Percentiles rank a stretch among this genome's conserved stretches.
phyloP scores from a whole-genome alignment of 129 eudicot genomes.

The Artemisia argyi region DNA sequence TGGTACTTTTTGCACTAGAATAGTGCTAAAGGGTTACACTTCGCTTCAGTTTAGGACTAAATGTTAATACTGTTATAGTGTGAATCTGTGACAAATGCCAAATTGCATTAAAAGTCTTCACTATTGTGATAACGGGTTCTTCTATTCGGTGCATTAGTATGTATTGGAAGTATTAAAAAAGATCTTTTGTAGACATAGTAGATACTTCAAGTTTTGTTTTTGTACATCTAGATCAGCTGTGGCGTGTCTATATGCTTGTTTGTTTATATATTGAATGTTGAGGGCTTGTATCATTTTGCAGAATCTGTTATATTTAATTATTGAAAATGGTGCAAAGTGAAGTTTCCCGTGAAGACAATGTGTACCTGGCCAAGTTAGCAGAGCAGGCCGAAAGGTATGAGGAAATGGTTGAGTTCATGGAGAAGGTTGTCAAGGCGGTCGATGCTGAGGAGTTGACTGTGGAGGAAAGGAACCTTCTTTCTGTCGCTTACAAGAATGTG shows the following conservation, averaged over 20 bases:
- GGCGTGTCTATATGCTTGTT: neutral
- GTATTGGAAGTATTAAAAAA: too few species aligned
- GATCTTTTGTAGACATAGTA: neutral
- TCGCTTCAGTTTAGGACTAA: too few species aligned
- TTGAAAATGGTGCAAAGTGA: conserved; percentile 22
- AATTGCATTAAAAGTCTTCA: too few species aligned
- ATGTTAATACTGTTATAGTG: too few species aligned
- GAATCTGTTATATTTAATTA: neutral
- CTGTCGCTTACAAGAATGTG: conserved; percentile 86
- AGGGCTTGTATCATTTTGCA: conserved; percentile 1
- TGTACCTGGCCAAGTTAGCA: conserved; percentile 81
- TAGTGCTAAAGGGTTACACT: too few species aligned
- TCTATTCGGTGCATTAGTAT: too few species aligned
- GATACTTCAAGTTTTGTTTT: neutral
- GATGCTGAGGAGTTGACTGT: conserved; percentile 39
- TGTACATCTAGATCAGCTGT: neutral
- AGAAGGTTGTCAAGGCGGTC: conserved; percentile 53
- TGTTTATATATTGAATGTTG: neutral
- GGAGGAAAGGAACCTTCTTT: conserved; percentile 84
- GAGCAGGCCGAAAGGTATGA: conserved; percentile 88
- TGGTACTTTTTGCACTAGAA: neutral
- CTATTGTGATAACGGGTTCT: too few species aligned
- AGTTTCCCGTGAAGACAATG: conserved; percentile 67
- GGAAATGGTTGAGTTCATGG: conserved; percentile 93
- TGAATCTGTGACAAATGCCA: too few species aligned